These are phyloP conservation scores for Xylaria sp. DNA, from an alignment of 2,329 filamentous ascomycete genomes.

Conservation along the genomic window DNA sequence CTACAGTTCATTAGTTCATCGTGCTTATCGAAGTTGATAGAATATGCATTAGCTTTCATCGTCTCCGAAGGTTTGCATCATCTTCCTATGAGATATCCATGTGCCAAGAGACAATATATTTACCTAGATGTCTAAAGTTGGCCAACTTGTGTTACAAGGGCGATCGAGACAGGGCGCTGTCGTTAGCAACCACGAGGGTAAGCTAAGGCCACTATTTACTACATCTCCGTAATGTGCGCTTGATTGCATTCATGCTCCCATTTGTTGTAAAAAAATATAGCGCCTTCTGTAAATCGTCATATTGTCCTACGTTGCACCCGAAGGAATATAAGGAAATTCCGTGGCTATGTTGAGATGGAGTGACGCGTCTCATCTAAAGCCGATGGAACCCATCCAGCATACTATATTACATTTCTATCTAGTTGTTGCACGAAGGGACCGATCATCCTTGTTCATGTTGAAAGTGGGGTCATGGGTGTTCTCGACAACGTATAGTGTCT, in stretches of 20 bases:
- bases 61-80: background rate
- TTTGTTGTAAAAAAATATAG: too few species aligned
- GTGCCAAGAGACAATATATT: background rate
- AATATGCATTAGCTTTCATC: background rate
- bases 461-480: too few species aligned
- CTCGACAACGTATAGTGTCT: too few species aligned
- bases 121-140: too few species aligned
- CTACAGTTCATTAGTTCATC: background rate
- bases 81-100: background rate
- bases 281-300: too few species aligned
- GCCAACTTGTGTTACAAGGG: background rate
- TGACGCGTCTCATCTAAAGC: background rate
- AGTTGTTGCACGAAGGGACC: background rate
- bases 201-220: background rate
- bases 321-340: background rate
- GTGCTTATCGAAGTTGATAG: background rate
- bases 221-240: too few species aligned
- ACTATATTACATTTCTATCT: background rate
- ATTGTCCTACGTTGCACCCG: background rate
- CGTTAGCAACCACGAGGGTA: background rate
- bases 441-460: too few species aligned
- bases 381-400: background rate
- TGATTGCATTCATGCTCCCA: too few species aligned
- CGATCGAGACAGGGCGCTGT: background rate
- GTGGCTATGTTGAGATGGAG: background rate